Conservation (phyloP, 148 eudicot species). For the Dianthus caryophyllus region DNA sequence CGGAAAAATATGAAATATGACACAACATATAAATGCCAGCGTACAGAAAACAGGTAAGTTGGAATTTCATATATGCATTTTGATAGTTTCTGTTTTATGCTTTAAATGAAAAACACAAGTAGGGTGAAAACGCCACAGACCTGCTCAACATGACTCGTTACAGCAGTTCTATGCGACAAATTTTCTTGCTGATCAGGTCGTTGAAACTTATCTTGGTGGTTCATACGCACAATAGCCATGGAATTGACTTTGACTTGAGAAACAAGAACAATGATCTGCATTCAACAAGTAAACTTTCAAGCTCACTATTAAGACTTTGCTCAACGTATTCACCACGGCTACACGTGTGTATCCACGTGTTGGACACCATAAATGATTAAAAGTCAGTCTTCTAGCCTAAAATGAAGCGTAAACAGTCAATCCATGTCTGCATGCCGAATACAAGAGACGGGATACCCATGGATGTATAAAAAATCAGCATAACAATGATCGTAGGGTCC, state of each 20-base stretch:
- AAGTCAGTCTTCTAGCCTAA: no score
- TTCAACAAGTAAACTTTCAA: constrained; percentile 17
- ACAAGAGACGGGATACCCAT: no score
- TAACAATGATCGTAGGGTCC: neutral
- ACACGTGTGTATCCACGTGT: no score
- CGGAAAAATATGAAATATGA: neutral
- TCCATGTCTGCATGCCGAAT: no score
- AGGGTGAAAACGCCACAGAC: constrained; percentile 26
- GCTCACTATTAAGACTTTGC: neutral
- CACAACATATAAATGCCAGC: neutral
- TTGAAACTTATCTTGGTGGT: constrained; percentile 33
- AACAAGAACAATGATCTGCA: constrained; percentile 71
- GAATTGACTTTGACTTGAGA: constrained; percentile 76
- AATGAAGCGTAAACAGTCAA: no score
- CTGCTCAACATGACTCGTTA: constrained; percentile 68
- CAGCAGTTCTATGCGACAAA: constrained; percentile 28
- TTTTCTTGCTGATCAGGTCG: constrained; percentile 24
- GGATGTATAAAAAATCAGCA: no score
- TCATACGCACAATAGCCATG: constrained; percentile 84
- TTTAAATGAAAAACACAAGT: neutral
- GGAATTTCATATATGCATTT: neutral
- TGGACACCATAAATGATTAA: no score
- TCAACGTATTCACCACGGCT: no score
- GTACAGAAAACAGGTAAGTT: neutral
- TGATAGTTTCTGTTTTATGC: neutral